Evolutionary conservation across 352 stramenopile genomes (phyloP), one percentile per base, ranked within the genome.

Genomic region (Globisporangium lucens): DNA sequence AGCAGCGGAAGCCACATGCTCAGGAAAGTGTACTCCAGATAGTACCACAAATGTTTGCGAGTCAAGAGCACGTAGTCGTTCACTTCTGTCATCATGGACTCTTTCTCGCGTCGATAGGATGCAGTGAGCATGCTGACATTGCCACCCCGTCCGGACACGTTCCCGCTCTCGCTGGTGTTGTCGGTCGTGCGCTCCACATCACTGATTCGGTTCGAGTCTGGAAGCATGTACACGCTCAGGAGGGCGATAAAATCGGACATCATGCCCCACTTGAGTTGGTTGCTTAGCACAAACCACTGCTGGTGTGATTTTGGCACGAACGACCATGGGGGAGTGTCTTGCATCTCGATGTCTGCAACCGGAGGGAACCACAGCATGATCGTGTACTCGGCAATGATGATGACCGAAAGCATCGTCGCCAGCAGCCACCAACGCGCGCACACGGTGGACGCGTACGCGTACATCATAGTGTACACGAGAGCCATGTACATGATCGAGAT

Each of bases 381-480:
- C 7, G 71, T 69, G 66, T 94, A 96, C 52, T 94, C 79, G 12
- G 74, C 70, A n/a, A 90, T 60, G n/a, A 93, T 87, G 36, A 93
- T 73, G 10, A 80, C 41, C 2, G 86, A 90, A 1, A 96, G 73
- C 12, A 89, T 59, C 36, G 72, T 71, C 2, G 72, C 85, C 8
- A 94, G 46, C 20, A 84, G 56, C 69, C 82, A 87, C 79, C 82
- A 92, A 5, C 78, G 67, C 52, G 67, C 70, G 47, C 78, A 90
- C 8, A 93, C 77, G 0, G 70, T 88, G 5, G 76, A 55, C n/a
- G 83, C 70, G 5, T 61, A 61, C 4, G 88, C 84, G 55, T 91
- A 90, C 85, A 93, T 94, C 68, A 94, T 85, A n/a, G 53, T 70
- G 66, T 89, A 89, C n/a, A 96, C 83, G 15, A 92, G 72, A 7